Conservation (phyloP, 2,329 filamentous ascomycete genomes). For the Dactylellina sp. region DNA sequence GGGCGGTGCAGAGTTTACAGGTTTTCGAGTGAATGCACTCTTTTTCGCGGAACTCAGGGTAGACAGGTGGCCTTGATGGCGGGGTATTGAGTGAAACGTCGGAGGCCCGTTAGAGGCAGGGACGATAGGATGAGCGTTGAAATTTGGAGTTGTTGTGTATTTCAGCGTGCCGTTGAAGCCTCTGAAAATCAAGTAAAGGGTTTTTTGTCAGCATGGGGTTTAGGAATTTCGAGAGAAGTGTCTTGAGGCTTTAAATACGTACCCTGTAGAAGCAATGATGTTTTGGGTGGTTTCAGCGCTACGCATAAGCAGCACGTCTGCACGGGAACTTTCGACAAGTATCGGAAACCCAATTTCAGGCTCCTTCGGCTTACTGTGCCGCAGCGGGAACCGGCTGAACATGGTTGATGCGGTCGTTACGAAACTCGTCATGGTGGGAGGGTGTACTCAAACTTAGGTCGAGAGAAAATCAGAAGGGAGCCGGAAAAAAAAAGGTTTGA, state of each 20-base stretch:
- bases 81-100: constrained; percentile 49
- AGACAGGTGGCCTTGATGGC: constrained; percentile 30
- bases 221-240: background rate
- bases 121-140: constrained; percentile 47
- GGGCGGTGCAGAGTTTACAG: constrained; percentile 39
- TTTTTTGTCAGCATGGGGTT: background rate
- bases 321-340: constrained; percentile 57
- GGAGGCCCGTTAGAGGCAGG: constrained; percentile 45
- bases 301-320: constrained; percentile 50
- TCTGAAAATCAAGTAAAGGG: background rate
- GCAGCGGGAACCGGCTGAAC: constrained; percentile 60
- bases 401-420: constrained; percentile 58
- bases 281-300: constrained; percentile 28
- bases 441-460: background rate
- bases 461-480: constrained; percentile 12
- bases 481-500: constrained; percentile 6
- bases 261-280: constrained; percentile 27
- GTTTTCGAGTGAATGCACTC: constrained; percentile 50
- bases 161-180: constrained; percentile 49
- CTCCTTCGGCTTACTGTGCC: constrained; percentile 60
- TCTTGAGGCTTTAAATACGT: constrained; percentile 6
- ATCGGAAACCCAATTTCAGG: constrained; percentile 60
- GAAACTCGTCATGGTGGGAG: constrained; percentile 53
- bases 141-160: constrained; percentile 55
- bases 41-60: constrained; percentile 28